Evolutionary conservation across 805 yeast species (phyloP).

Genomic region (Kluyveromyces nonfermentans): DNA sequence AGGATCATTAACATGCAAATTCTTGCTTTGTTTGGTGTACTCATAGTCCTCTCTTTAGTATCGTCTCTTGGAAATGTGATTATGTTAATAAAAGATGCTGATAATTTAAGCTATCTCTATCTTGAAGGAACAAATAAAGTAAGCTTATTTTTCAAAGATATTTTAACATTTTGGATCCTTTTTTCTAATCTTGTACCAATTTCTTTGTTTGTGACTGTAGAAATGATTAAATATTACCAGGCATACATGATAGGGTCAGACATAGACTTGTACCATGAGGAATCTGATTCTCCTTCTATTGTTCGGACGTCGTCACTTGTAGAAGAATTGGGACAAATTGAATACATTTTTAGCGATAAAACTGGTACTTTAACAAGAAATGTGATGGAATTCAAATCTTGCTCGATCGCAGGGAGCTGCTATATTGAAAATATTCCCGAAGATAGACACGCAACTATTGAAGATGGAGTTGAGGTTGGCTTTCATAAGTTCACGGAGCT

Average conservation of each 20-base stretch:
- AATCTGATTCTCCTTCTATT: conserved; percentile 86
- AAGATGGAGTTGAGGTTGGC: conserved; percentile 78
- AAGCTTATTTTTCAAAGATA: conserved; percentile 70
- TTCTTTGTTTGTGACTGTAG: conserved; percentile 92
- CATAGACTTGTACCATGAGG: conserved; percentile 82
- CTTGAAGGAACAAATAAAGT: conserved; percentile 60
- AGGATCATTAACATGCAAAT: conserved; percentile 89
- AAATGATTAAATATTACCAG: conserved; percentile 89
- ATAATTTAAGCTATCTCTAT: conserved; percentile 52
- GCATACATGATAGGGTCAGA: conserved; percentile 92
- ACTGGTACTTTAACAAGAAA: conserved; percentile 96
- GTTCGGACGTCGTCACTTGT: conserved; percentile 93
- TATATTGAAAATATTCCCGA: conserved; percentile 88
- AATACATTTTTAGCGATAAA: conserved; percentile 91
- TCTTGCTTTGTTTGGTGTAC: conserved; percentile 72
- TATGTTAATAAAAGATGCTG: conserved; percentile 45
- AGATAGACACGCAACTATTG: conserved; percentile 61
- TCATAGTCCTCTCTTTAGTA: conserved; percentile 64
- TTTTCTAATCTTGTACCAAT: conserved; percentile 97
- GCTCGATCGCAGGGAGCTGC: conserved; percentile 87
- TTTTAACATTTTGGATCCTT: conserved; percentile 91
- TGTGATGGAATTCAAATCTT: conserved; percentile 91
- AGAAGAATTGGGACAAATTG: conserved; percentile 95
- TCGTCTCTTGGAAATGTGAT: conserved; percentile 86
- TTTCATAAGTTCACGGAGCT: conserved; percentile 62